Percentiles rank a stretch among this genome's conserved stretches.
phyloP scores from a whole-genome alignment of 768 basidiomycete species.

The Kwoniella pini region DNA sequence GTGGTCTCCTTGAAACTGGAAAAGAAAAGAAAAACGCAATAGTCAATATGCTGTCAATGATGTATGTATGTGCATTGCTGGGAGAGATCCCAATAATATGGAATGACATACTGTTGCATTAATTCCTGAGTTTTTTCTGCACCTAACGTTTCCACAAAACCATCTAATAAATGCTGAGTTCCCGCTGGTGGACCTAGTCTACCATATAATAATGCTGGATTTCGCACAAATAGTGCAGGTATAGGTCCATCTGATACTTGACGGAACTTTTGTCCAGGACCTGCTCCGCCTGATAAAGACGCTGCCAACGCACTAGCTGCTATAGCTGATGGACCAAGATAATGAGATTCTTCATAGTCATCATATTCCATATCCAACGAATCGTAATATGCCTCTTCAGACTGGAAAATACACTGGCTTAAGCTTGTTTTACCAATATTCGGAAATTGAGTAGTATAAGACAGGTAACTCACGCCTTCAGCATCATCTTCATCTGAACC shows the following conservation, averaged over 20 bases:
- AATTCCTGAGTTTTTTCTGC: conserved; percentile 6
- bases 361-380: conserved; percentile 17
- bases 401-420: not conserved
- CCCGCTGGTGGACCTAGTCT: conserved; percentile 8
- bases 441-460: too few relatives aligned
- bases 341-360: conserved; percentile 26
- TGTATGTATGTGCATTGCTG: too few relatives aligned
- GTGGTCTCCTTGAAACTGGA: conserved; percentile 16
- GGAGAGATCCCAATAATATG: too few relatives aligned
- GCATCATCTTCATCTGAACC: conserved; percentile 3
- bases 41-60: too few relatives aligned
- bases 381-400: conserved; percentile 6
- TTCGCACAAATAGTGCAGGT: conserved; percentile 23
- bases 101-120: conserved; percentile 10
- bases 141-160: conserved; percentile 4
- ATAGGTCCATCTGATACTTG: conserved; percentile 22
- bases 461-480: conserved; percentile 4
- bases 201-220: conserved; percentile 24
- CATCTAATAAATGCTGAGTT: conserved; percentile 4
- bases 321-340: conserved; percentile 17
- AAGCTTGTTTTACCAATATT: too few relatives aligned
- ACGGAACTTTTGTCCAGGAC: conserved; percentile 14
- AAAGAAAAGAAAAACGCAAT: not conserved
- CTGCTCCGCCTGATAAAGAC: conserved; percentile 2
- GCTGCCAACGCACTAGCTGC: conserved; percentile 13